Evolutionary conservation across 306 rosid species (phyloP).

Genomic region (Medicago ruthenica): DNA sequence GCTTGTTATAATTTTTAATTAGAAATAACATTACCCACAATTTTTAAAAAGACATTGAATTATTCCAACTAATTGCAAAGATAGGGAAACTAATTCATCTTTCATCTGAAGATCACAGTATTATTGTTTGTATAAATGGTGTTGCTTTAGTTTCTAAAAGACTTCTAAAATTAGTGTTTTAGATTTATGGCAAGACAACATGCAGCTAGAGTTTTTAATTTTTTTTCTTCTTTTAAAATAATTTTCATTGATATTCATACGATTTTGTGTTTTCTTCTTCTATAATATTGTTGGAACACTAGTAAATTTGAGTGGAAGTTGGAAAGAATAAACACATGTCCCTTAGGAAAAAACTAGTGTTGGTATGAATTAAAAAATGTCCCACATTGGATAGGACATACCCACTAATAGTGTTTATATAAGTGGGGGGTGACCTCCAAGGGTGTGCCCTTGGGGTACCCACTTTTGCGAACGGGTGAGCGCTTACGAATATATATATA

Average conservation of each 20-base stretch:
- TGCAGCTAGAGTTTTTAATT: not conserved
- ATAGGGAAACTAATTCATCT: not conserved
- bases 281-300: too few species aligned
- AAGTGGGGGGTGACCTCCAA: too few species aligned
- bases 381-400: too few species aligned
- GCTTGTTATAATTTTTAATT: not conserved
- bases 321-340: too few species aligned
- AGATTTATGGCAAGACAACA: not conserved
- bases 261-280: not conserved
- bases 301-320: too few species aligned
- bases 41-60: not conserved
- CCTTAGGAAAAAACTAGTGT: too few species aligned
- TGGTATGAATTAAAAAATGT: too few species aligned
- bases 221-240: not conserved
- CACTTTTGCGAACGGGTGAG: too few species aligned
- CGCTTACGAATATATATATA: too few species aligned
- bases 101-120: not conserved
- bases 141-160: not conserved
- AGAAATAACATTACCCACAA: not conserved
- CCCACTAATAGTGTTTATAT: too few species aligned
- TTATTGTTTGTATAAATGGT: not conserved
- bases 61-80: not conserved
- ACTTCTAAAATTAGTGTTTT: not conserved
- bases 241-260: not conserved
- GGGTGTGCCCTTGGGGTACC: too few species aligned